Base-by-base conservation (phyloP, 257 asterid genomes). In the Fraxinus americana region DNA sequence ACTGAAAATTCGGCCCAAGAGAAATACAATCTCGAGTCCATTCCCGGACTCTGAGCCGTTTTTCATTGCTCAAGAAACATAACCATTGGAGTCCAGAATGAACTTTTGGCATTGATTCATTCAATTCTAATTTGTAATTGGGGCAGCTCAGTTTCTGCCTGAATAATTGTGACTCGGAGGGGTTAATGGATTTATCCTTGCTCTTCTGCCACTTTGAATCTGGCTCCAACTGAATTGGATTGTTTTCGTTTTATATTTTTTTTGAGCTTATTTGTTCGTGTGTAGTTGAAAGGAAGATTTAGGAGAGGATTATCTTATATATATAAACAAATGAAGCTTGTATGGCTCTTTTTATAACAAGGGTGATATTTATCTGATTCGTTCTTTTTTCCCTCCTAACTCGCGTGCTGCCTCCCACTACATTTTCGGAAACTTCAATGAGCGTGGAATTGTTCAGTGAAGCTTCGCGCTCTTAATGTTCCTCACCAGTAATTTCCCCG, bases 21-120 rank as follows among this genome's bases (percentile, higher is more conserved):
- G 82, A 90, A 84, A 74, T 96, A 93, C 89, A 96, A 96, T 80
- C 98, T 96, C 19, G 99, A 96, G 83, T 92, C 97, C n/a, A 93
- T 96, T 79, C 92, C 97, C 54, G 99, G 99, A 71, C 97, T 93
- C 63, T 96, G 96, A 93, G 92, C 86, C 72, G 81, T 88, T 87
- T 74, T 70, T 48, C 54, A 74, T 78, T 85, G 89, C 89, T 84
- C 82, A 38, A 63, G 79, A 65, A 75, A 54, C 66, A 63, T 63
- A 10, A 71, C 71, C 34, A 73, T 70, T 78, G 79, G 67, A 75
- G 29, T 74, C 71, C 45, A 27, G 70, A 68, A 61, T 77, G 74
- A 71, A 74, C 71, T 72, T 70, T 41, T n/a, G 76, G 70, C 77
- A 65, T 81, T 29, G 50, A 41, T 82, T 83, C 74, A 23, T 77